phyloP scores from a whole-genome alignment of 2,329 filamentous ascomycete genomes.

The Trichocomaceae sp. region DNA sequence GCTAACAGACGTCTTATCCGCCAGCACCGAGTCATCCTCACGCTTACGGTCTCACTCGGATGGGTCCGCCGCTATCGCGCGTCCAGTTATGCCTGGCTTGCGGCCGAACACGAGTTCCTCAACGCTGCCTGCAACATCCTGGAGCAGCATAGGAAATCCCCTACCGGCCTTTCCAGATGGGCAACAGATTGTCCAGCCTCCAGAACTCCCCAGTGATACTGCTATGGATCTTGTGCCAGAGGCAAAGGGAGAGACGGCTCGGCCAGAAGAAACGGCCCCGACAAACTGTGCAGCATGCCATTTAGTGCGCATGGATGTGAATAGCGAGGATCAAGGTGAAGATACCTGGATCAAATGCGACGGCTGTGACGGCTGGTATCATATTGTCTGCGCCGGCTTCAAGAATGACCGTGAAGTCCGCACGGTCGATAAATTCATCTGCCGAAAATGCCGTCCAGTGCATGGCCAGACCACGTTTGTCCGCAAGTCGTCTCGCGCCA shows the following conservation, averaged over 20 bases:
- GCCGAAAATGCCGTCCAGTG: constrained; percentile 51
- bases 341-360: constrained; percentile 61
- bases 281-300: constrained; percentile 53
- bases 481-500: constrained; percentile 58
- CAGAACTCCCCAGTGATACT: not conserved
- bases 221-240: constrained; percentile 9
- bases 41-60: constrained; percentile 38
- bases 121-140: constrained; percentile 27
- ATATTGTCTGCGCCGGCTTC: constrained; percentile 61
- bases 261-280: constrained; percentile 28
- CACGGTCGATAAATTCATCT: constrained; percentile 63
- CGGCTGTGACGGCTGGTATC: constrained; percentile 62
- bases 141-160: constrained; percentile 18
- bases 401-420: constrained; percentile 58
- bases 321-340: constrained; percentile 48
- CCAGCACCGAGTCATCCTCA: constrained; percentile 23
- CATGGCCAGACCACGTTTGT: constrained; percentile 61
- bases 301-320: constrained; percentile 46
- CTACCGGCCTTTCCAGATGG: not conserved
- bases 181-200: not conserved
- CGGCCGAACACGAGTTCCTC: constrained; percentile 36
- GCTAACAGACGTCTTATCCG: constrained; percentile 14
- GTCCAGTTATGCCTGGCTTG: constrained; percentile 30
- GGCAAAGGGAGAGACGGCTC: constrained; percentile 23
- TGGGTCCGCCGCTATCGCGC: constrained; percentile 34